These are phyloP conservation scores for Mortierella sp. DNA, from an alignment of 371 early-diverging fungal genomes.

Conservation along the genomic window DNA sequence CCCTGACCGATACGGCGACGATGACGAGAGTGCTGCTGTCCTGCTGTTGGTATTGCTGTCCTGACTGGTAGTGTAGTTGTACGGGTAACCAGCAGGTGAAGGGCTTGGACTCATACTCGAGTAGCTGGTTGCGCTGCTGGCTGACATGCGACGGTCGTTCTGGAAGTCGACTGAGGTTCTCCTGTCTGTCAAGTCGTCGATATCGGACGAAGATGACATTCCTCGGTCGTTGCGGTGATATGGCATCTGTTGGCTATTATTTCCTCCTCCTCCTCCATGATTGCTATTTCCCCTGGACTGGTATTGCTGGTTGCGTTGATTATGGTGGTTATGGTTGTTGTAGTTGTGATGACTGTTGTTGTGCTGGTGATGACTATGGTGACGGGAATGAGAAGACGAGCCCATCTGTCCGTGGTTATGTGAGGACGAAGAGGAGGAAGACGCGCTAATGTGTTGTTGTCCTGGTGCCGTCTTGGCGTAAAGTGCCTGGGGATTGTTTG, in stretches of 20 bases:
- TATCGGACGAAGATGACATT: conserved; percentile 11
- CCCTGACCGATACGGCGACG: not conserved
- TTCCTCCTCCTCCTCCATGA: not conserved
- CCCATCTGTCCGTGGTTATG: not conserved
- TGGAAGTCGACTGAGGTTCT: conserved; percentile 9
- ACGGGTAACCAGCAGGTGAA: conserved; percentile 18
- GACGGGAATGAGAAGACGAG: not conserved
- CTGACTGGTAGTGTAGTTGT: not conserved
- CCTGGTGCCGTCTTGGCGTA: not conserved
- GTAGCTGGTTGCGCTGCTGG: conserved; percentile 21
- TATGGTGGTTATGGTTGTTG: not conserved
- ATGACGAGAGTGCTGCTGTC: not conserved
- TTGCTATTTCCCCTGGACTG: not conserved
- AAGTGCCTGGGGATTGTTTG: conserved; percentile 23
- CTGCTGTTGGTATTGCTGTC: not conserved
- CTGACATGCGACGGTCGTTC: conserved; percentile 21
- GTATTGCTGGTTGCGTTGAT: not conserved
- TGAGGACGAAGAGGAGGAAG: not conserved
- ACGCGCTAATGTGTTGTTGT: not conserved
- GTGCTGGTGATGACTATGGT: not conserved
- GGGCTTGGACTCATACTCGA: conserved; percentile 31
- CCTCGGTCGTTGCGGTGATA: not conserved
- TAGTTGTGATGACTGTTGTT: not conserved
- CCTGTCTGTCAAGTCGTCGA: conserved; percentile 18
- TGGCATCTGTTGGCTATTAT: too few relatives aligned